phyloP scores from a whole-genome alignment of 306 rosid species.

The Prunus kanzakura region DNA sequence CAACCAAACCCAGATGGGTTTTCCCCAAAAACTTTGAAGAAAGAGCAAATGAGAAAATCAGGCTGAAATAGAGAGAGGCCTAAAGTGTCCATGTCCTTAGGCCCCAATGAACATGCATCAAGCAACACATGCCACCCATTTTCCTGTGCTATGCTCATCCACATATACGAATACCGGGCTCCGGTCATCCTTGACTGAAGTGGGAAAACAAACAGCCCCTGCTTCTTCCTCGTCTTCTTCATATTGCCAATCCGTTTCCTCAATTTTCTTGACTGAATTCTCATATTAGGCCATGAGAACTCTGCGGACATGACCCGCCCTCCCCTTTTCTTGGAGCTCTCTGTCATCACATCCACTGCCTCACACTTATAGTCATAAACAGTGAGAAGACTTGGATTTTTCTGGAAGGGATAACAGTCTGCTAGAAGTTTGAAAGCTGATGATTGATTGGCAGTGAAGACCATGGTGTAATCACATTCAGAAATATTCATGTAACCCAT shows the following conservation, averaged over 20 bases:
- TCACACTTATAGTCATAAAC: conserved; percentile 70
- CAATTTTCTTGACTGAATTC: conserved; percentile 39
- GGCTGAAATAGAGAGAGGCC: conserved; percentile 82
- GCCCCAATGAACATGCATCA: conserved; percentile 68
- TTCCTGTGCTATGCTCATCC: conserved; percentile 83
- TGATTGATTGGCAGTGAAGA: conserved; percentile 72
- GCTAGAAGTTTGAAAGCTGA: conserved; percentile 71
- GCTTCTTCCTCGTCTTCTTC: conserved; percentile 35
- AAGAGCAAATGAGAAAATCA: conserved; percentile 71
- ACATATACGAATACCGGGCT: conserved; percentile 63
- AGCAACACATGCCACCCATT: conserved; percentile 81
- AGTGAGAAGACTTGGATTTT: conserved; percentile 57
- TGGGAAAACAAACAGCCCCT: conserved; percentile 75
- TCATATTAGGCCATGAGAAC: conserved; percentile 60
- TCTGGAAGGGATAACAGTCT: conserved; percentile 64
- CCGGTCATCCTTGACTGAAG: conserved; percentile 78
- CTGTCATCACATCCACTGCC: conserved; percentile 58
- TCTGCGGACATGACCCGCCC: conserved; percentile 52
- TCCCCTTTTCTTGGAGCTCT: conserved; percentile 60
- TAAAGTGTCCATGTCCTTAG: conserved; percentile 75
- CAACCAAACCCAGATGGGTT: conserved; percentile 85
- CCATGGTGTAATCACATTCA: conserved; percentile 59
- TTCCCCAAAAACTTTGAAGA: conserved; percentile 69
- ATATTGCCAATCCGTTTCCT: conserved; percentile 38
- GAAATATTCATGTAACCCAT: conserved; percentile 79